Evolutionary conservation across 164 flowering plant genomes (phyloP).

Genomic region (Aristolochia fimbriata): DNA sequence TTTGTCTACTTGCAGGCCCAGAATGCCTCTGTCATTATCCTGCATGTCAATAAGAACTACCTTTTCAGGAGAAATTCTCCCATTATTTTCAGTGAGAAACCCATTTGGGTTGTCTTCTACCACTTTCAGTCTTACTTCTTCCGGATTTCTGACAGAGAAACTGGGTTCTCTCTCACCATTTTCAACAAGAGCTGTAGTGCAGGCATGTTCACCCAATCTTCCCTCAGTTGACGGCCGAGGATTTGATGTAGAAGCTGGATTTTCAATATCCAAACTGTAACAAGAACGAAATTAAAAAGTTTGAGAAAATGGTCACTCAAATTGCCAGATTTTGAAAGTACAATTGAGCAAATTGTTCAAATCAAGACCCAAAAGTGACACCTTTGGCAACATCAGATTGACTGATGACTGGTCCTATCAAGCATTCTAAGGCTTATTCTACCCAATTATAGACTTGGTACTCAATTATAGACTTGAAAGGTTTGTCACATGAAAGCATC

Average conservation of each 20-base stretch:
- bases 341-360: background rate
- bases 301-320: background rate
- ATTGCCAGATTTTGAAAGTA: background rate
- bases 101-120: too few relatives aligned
- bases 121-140: too few relatives aligned
- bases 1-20: background rate
- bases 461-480: too few relatives aligned
- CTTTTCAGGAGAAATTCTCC: too few relatives aligned
- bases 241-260: conserved; percentile 16
- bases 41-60: background rate
- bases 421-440: too few relatives aligned
- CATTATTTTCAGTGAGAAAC: too few relatives aligned
- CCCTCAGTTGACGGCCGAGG: conserved; percentile 9
- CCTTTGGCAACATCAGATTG: background rate
- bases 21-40: background rate
- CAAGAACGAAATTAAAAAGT: background rate
- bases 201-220: conserved; percentile 3
- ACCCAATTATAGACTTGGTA: too few relatives aligned
- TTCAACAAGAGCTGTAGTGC: too few relatives aligned
- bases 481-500: too few relatives aligned
- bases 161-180: background rate
- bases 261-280: conserved; percentile 66
- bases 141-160: too few relatives aligned
- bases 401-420: too few relatives aligned
- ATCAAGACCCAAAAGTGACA: background rate